These are phyloP conservation scores for Umbellularia californica DNA, from an alignment of 164 flowering plant species.

Conservation along the genomic window DNA sequence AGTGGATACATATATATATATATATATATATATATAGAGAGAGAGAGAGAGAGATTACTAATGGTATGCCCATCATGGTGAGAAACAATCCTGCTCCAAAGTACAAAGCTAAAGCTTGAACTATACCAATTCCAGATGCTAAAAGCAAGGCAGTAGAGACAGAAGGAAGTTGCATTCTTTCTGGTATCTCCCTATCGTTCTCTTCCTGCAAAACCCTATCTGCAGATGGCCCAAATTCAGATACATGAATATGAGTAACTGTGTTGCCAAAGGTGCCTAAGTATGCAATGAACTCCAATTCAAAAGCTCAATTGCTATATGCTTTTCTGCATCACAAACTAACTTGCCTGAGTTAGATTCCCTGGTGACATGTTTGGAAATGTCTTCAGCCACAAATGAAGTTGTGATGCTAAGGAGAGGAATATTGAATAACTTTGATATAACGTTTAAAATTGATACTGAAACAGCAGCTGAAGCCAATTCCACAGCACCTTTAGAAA, in stretches of 20 bases:
- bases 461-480: slow-evolving; percentile 96
- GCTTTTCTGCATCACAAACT: not conserved
- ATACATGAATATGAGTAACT: not conserved
- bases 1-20: too few relatives aligned
- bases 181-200: slow-evolving; percentile 22
- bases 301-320: not conserved
- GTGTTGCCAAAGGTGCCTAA: not conserved
- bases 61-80: slow-evolving; percentile 74
- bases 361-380: slow-evolving; percentile 41
- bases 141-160: slow-evolving; percentile 87
- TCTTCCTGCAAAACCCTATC: slow-evolving; percentile 21
- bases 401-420: slow-evolving; percentile 97
- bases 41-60: slow-evolving; percentile 30
- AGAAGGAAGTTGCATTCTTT: slow-evolving; percentile 74
- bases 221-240: slow-evolving; percentile 14
- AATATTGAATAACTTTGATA: slow-evolving; percentile 91
- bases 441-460: slow-evolving; percentile 71
- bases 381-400: slow-evolving; percentile 94
- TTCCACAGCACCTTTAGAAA: slow-evolving; percentile 65
- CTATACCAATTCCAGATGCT: slow-evolving; percentile 74
- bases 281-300: not conserved
- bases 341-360: slow-evolving; percentile 46
- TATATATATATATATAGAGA: too few relatives aligned
- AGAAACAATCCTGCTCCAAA: slow-evolving; percentile 79
- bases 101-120: slow-evolving; percentile 78